Base-by-base conservation (phyloP, 108 stramenopile genomes). In the Skeletonema marinoi region DNA sequence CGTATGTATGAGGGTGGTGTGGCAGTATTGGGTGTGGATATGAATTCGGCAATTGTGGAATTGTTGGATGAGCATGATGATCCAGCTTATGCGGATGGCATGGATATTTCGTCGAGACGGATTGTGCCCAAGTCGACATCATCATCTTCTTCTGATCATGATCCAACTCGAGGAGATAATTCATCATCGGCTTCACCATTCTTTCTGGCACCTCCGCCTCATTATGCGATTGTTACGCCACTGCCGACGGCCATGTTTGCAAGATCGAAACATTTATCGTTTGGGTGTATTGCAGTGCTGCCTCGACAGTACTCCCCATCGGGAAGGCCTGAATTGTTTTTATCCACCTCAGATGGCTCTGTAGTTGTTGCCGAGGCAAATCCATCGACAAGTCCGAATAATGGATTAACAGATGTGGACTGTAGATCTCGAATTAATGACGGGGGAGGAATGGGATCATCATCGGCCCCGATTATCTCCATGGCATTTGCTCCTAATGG, bases 401-500 rank as follows among this genome's bases (percentile, higher is more conserved):
- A 70, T 32, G 88, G 90, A 42, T 82, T 95, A 21, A 81, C 77
- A 13, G 94, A 95, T 76, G 81, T 95, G 6, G 86, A 95, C 69
- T 95, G 94, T 71, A 90, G 92, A 46, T 79, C 82, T 16, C 86
- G 89, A 35, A 89, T 95, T 14, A 70, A 70, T 32, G 63, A 42
- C 6, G 14, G 60, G 11, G 70, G 25, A 12, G 21, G 59, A 44
- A 48, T 32, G 30, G 65, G 66, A 44, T 32, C 54, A 59, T 32
- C 54, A 19, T 31, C 73, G 16, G 76, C 93, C 21, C 91, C 94
- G n/a, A 92, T 97, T 71, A 84, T 92, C 4, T 86, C 85, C 69
- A 96, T 97, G 89, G 85, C 83, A 29, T 94, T 96, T 78, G 93
- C 97, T 16, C 98, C 98, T 17, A 97, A 98, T 83, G 97, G 98